phyloP scores from a whole-genome alignment of 2,329 filamentous ascomycete genomes.

The Neonectria ditissima region DNA sequence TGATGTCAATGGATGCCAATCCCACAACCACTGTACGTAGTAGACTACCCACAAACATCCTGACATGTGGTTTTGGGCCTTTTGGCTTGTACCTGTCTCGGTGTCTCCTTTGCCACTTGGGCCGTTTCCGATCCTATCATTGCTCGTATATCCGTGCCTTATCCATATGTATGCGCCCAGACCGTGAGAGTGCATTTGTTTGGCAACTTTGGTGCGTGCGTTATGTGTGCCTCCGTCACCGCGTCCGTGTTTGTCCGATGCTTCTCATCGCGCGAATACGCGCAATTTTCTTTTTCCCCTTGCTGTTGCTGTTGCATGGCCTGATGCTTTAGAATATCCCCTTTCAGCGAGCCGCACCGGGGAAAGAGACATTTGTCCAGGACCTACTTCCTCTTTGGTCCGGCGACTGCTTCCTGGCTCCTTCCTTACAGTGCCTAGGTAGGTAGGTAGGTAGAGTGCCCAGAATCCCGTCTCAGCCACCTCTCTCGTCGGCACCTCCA shows the following conservation, averaged over 20 bases:
- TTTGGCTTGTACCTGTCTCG: slow-evolving; percentile 6
- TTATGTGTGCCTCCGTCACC: slow-evolving; percentile 18
- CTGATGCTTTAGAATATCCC: slow-evolving; percentile 37
- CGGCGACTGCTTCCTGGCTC: slow-evolving; percentile 28
- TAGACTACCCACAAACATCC: not conserved
- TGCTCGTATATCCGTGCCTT: not conserved
- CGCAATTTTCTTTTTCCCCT: slow-evolving; percentile 11
- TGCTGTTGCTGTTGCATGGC: slow-evolving; percentile 30
- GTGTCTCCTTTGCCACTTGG: not conserved
- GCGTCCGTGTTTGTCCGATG: slow-evolving; percentile 33
- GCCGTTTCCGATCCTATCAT: not conserved
- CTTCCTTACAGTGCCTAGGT: not conserved
- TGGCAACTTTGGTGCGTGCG: slow-evolving; percentile 3
- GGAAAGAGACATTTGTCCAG: slow-evolving; percentile 36
- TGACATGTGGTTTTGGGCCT: slow-evolving; percentile 15
- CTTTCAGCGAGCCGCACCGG: slow-evolving; percentile 45
- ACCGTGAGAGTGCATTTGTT: not conserved
- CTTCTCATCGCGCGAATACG: slow-evolving; percentile 18
- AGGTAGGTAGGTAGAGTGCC: not conserved
- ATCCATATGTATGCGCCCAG: not conserved
- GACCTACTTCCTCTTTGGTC: slow-evolving; percentile 46
- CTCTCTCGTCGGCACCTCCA: not conserved
- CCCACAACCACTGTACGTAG: slow-evolving; percentile 1
- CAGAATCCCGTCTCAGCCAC: not conserved
- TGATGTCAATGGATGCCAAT: slow-evolving; percentile 8